phyloP scores from a whole-genome alignment of 768 basidiomycete genomes.

The Suillus bovinus region DNA sequence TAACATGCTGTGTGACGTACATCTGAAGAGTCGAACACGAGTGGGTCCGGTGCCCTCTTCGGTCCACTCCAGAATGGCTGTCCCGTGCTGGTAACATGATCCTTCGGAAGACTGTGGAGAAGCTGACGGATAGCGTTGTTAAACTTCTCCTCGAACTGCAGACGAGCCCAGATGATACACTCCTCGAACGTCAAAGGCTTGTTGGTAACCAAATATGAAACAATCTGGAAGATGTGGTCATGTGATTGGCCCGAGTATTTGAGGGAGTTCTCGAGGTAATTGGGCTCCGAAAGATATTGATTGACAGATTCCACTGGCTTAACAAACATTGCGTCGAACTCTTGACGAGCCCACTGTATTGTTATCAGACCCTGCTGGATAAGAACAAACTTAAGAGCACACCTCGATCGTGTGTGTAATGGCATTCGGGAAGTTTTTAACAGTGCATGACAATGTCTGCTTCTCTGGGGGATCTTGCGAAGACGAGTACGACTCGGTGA shows the following conservation, averaged over 20 bases:
- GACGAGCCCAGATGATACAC: constrained; percentile 94
- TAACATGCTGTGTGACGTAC: constrained; percentile 48
- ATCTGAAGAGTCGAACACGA: constrained; percentile 83
- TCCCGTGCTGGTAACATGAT: constrained; percentile 86
- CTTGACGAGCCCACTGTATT: constrained; percentile 85
- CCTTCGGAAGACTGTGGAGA: constrained; percentile 92
- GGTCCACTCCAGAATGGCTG: constrained; percentile 99
- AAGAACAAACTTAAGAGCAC: constrained; percentile 18
- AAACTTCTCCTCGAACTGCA: constrained; percentile 94
- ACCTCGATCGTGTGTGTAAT: constrained; percentile 98
- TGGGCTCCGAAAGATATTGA: constrained; percentile 94
- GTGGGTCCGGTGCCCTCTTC: constrained; percentile 92
- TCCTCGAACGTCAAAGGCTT: constrained; percentile 96
- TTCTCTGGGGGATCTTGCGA: constrained; percentile 99
- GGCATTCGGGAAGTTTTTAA: constrained; percentile 98
- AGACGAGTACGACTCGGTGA: constrained; percentile 96
- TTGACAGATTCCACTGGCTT: constrained; percentile 94
- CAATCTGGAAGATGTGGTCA: constrained; percentile 86
- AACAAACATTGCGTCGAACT: constrained; percentile 91
- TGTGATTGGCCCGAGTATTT: constrained; percentile 92
- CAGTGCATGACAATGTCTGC: constrained; percentile 93
- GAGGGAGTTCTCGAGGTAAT: constrained; percentile 87
- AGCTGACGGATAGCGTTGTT: constrained; percentile 92
- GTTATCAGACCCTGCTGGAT: constrained; percentile 8
- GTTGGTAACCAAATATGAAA: constrained; percentile 85